These are phyloP conservation scores for Suhomyces terraborum DNA, from an alignment of 1,139 yeast genomes.

Conservation along the genomic window DNA sequence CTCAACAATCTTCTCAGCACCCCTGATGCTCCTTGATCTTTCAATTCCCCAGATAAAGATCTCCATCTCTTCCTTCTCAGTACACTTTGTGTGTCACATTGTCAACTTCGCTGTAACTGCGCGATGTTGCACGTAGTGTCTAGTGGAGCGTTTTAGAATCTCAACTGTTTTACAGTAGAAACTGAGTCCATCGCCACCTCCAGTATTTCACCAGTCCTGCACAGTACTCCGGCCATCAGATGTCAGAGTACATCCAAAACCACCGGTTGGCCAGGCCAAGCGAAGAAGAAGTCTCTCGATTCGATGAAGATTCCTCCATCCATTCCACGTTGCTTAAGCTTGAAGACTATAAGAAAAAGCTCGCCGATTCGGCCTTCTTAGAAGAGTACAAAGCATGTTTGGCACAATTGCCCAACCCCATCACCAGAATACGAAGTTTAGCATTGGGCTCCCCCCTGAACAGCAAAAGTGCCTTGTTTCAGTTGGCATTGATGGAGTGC, in stretches of 20 bases:
- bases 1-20: no score
- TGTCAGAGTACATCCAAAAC: constrained; percentile 12
- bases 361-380: constrained; percentile 19
- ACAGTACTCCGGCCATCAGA: constrained; percentile 1
- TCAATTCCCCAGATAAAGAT: no score
- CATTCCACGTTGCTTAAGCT: background rate
- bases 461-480: constrained; percentile 61
- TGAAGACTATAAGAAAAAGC: constrained; percentile 18
- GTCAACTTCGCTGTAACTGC: no score
- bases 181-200: no score
- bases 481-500: constrained; percentile 56
- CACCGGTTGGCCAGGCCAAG: constrained; percentile 5
- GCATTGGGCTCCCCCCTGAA: constrained; percentile 72
- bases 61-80: no score
- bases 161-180: no score
- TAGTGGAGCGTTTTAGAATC: no score
- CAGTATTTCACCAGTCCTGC: constrained; percentile 7
- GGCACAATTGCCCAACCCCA: constrained; percentile 14
- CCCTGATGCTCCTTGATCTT: no score
- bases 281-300: background rate
- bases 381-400: constrained; percentile 21
- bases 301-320: background rate
- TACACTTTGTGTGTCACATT: no score
- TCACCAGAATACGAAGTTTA: constrained; percentile 55
- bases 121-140: no score